Evolutionary conservation across 306 rosid genomes (phyloP).

Genomic region (Clitoria ternatea): DNA sequence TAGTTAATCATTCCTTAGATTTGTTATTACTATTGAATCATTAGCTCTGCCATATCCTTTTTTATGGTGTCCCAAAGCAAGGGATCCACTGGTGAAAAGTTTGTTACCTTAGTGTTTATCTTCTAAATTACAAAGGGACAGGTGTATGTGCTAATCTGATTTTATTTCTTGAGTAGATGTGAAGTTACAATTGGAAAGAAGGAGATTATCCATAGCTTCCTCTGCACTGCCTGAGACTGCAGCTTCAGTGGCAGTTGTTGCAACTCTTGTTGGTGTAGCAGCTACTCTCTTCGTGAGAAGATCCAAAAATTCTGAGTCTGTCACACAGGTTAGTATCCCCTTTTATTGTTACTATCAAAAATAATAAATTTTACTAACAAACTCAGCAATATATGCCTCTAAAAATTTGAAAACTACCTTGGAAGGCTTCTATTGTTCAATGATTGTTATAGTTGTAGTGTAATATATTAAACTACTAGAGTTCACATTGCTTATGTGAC

Average conservation of each 20-base stretch:
- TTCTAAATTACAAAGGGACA: conserved; percentile 14
- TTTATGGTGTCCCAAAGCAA: background rate
- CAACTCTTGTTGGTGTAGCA: conserved; percentile 79
- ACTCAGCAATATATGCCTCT: background rate
- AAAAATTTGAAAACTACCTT: background rate
- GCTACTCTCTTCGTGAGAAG: conserved; percentile 67
- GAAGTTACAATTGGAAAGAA: conserved; percentile 52
- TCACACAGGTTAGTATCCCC: conserved; percentile 26
- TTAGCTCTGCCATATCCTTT: background rate
- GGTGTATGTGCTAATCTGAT: conserved; percentile 11
- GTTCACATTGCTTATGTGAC: background rate
- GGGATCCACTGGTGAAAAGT: background rate
- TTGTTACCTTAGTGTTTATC: conserved; percentile 15
- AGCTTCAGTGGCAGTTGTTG: conserved; percentile 76
- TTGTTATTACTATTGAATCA: no score
- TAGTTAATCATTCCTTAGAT: background rate
- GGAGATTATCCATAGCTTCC: conserved; percentile 38
- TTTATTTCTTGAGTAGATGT: conserved; percentile 28
- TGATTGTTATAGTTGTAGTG: background rate
- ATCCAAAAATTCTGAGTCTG: conserved; percentile 59
- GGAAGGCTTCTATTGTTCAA: background rate
- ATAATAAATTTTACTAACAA: background rate
- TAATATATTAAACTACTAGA: background rate
- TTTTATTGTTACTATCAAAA: background rate
- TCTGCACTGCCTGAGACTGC: conserved; percentile 80